A percentile compares a stretch with the other conserved stretches of the same genome.
Conservation (phyloP, 2,329 filamentous ascomycete genomes). For the Colletotrichum magnum region DNA sequence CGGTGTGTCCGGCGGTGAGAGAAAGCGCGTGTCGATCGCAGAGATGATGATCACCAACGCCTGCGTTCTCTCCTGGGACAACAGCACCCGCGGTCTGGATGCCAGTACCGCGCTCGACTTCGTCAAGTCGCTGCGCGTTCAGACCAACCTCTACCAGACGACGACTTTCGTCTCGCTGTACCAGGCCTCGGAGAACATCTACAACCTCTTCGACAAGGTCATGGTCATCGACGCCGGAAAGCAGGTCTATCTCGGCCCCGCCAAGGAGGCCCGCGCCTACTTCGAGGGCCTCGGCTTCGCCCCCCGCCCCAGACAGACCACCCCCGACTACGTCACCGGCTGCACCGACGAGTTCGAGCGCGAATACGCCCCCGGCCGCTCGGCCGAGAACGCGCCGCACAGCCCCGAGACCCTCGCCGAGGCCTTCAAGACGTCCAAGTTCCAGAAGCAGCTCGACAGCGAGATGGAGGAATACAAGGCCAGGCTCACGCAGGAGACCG, state of each 20-base stretch:
- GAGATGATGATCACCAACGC: slow-evolving; percentile 85
- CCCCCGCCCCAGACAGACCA: slow-evolving; percentile 82
- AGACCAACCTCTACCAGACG: slow-evolving; percentile 87
- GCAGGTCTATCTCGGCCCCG: slow-evolving; percentile 82
- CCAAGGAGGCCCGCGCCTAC: slow-evolving; percentile 76
- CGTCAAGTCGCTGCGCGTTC: slow-evolving; percentile 78
- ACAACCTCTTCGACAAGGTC: slow-evolving; percentile 85
- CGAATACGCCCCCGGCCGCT: slow-evolving; percentile 78
- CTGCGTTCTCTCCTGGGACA: slow-evolving; percentile 82
- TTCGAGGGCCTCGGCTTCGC: slow-evolving; percentile 84
- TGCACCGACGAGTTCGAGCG: slow-evolving; percentile 89
- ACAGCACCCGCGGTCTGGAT: slow-evolving; percentile 78
- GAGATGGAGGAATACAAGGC: slow-evolving; percentile 80
- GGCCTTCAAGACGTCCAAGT: slow-evolving; percentile 78
- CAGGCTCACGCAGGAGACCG: slow-evolving; percentile 74
- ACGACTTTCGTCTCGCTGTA: slow-evolving; percentile 90
- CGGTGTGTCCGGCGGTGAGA: slow-evolving; percentile 84
- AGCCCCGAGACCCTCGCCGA: slow-evolving; percentile 75
- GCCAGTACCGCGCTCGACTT: slow-evolving; percentile 78
- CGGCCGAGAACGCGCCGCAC: slow-evolving; percentile 76
- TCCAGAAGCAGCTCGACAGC: slow-evolving; percentile 67
- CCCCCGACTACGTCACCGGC: slow-evolving; percentile 84
- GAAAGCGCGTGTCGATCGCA: slow-evolving; percentile 85
- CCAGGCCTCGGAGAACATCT: slow-evolving; percentile 87
- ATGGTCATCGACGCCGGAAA: slow-evolving; percentile 83